These are phyloP conservation scores for Fremontodendron californicum DNA, from an alignment of 345 rosid species.

Conservation along the genomic window DNA sequence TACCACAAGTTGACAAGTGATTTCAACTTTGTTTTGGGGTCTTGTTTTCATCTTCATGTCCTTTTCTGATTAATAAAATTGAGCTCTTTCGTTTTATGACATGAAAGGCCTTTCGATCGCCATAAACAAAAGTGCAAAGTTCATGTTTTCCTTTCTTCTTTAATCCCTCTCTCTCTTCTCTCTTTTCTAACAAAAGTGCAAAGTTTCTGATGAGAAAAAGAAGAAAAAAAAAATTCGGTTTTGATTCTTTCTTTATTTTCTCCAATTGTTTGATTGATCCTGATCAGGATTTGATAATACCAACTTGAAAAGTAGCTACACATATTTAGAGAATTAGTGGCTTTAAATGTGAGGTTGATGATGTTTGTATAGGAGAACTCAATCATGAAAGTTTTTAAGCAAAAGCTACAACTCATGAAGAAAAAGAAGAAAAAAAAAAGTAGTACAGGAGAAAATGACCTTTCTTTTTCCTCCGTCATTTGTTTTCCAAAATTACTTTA, in stretches of 20 bases:
- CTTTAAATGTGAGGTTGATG: slow-evolving; percentile 5
- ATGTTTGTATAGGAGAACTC: neutral
- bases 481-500: slow-evolving; percentile 24
- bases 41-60: slow-evolving; percentile 31
- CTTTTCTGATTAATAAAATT: neutral
- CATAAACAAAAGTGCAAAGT: slow-evolving; percentile 29
- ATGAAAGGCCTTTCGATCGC: slow-evolving; percentile 28
- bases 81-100: neutral
- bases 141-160: slow-evolving; percentile 15
- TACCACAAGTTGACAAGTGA: slow-evolving; percentile 31
- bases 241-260: slow-evolving; percentile 8
- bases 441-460: slow-evolving; percentile 27
- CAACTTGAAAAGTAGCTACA: slow-evolving; percentile 7
- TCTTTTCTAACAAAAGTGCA: slow-evolving; percentile 5
- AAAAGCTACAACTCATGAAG: slow-evolving; percentile 17
- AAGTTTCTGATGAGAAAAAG: neutral
- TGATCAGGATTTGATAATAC: neutral
- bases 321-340: slow-evolving; percentile 1
- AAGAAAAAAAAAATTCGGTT: neutral
- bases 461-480: slow-evolving; percentile 6
- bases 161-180: slow-evolving; percentile 2
- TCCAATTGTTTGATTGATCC: neutral
- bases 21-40: slow-evolving; percentile 25
- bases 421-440: no score
- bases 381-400: neutral